Base-by-base conservation (phyloP, 2,329 filamentous ascomycete genomes). In the Colletotrichum tanaceti region DNA sequence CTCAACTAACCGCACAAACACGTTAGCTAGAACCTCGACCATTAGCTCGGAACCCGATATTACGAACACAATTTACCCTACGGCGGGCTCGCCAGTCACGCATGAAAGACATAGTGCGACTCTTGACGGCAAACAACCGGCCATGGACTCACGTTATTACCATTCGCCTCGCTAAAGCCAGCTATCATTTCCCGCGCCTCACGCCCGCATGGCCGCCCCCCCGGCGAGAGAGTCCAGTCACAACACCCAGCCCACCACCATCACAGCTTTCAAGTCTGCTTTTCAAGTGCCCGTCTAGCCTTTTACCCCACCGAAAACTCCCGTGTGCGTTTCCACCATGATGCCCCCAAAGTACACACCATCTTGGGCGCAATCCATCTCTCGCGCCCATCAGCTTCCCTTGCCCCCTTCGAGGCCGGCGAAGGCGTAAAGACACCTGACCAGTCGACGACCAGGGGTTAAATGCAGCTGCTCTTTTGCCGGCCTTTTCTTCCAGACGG, bases 401-500 rank as follows among this genome's bases (percentile, higher is more conserved):
- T 60, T 59, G 49, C 16, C 65, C 35, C 35, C 41, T 63, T 24
- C n/a, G 32, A 38, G 38, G 18, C 22, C 13, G 11, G 16, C 39
- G 39, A 13, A 38, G 18, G 59, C 3, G 4, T n/a, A n/a, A n/a
- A n/a, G n/a, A n/a, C n/a, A 5, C 2, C 24, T 9, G 38, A n/a
- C 57, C 71, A 72, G 61, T 72, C 11, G 59, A 20, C 5, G 72
- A 71, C 71, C 63, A 68, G 49, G 63, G 75, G 74, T 66, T 75
- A 72, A 77, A 75, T 71, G 24, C 35, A 57, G 16, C 44, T 53
- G 28, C 49, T 61, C 70, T 76, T 76, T 74, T 75, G n/a, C 73
- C 75, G 71, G 65, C 61, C 53, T 13, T 28, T 74, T 72, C 58
- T 71, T 50, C 71, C 73, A 71, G 70, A 70, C 65, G 65, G 65